Percentiles rank a stretch among this genome's conserved stretches.
Evolutionary conservation across 148 eudicot genomes (phyloP).

Genomic region (Pouteria glomerata): DNA sequence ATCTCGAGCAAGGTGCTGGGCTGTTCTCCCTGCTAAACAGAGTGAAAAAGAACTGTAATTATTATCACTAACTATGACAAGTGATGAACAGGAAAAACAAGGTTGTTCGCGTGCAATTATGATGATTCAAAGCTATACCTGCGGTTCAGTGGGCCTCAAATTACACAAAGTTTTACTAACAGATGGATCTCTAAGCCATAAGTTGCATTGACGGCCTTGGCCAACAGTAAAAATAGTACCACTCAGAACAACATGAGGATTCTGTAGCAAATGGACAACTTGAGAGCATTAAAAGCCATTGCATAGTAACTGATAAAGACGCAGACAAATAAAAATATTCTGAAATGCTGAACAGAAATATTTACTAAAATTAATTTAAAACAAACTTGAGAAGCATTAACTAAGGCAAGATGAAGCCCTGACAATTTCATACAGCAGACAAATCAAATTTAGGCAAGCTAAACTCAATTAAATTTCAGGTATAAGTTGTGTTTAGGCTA

Average conservation of each 20-base stretch:
- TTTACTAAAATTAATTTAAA: not conserved
- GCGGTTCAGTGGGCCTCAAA: conserved; percentile 59
- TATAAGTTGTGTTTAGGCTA: not conserved
- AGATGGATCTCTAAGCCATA: conserved; percentile 59
- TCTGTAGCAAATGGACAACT: conserved; percentile 34
- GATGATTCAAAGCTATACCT: conserved; percentile 33
- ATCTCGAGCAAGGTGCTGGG: conserved; percentile 58
- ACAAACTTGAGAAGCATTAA: not conserved
- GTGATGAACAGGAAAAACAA: not conserved
- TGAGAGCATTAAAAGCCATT: not conserved
- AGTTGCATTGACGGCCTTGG: conserved; percentile 70
- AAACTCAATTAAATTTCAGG: not conserved
- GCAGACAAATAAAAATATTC: not conserved
- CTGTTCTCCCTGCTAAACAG: conserved; percentile 43
- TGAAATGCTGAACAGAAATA: not conserved
- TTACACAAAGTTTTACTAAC: conserved; percentile 68
- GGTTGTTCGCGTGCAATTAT: not conserved
- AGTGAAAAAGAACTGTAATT: not conserved
- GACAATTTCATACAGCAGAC: not conserved
- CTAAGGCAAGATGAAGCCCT: not conserved
- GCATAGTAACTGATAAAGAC: not conserved
- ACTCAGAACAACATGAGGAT: conserved; percentile 47
- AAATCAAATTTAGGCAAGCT: not conserved
- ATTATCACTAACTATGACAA: not conserved
- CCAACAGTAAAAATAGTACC: conserved; percentile 72